Conservation (phyloP, 768 basidiomycete genomes). For the Tylopilus subfusipes region DNA sequence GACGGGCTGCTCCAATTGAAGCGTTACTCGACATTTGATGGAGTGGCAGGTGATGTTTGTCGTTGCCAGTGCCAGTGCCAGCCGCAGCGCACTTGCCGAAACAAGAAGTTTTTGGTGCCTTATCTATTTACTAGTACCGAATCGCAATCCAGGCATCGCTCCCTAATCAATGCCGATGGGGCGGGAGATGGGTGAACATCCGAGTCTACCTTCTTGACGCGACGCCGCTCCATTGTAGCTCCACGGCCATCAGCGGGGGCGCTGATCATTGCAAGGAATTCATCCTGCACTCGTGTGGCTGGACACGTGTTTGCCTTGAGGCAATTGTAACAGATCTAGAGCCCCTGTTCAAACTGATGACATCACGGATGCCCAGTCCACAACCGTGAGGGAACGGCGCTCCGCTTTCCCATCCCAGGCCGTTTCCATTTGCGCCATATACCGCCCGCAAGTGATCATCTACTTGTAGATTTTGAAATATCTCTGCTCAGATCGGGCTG, state of each 20-base stretch:
- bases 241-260: slow-evolving; percentile 14
- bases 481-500: slow-evolving; percentile 11
- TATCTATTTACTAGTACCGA: no score
- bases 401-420: slow-evolving; percentile 20
- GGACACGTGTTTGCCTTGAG: slow-evolving; percentile 23
- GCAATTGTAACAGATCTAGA: no score
- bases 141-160: background rate
- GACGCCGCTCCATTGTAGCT: background rate
- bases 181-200: no score
- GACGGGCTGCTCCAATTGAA: background rate
- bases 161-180: background rate
- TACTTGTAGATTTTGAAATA: slow-evolving; percentile 27
- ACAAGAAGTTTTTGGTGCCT: background rate
- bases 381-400: slow-evolving; percentile 12
- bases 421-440: slow-evolving; percentile 2
- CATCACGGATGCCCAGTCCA: background rate
- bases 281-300: background rate
- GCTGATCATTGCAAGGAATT: no score
- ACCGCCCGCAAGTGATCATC: slow-evolving; percentile 9
- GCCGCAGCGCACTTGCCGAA: slow-evolving; percentile 1
- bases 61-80: slow-evolving; percentile 10
- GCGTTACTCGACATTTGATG: background rate
- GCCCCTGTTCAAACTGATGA: slow-evolving; percentile 7
- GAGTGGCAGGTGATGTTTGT: slow-evolving; percentile 11
- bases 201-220: background rate